Evolutionary conservation across 2,329 filamentous ascomycete species (phyloP), one percentile per base, ranked within the genome.

Genomic region (Aspergillus sp.): DNA sequence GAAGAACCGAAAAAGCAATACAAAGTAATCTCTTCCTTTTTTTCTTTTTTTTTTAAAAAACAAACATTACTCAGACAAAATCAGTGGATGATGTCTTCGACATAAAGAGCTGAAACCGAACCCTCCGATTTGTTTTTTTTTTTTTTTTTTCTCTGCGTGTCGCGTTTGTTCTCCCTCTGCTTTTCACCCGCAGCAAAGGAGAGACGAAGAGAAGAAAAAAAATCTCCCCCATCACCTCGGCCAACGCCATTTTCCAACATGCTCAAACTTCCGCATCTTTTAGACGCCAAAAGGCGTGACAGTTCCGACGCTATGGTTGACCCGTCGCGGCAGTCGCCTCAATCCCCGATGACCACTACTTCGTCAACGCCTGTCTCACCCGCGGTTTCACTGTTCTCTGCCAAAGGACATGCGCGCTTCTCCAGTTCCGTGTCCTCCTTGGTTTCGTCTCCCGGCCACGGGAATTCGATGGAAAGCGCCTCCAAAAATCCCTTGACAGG

Each of bases 381-480:
- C 22, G 73, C 71, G 1, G 57, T 73, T 16, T 78, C 76, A n/a
- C 65, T 77, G 26, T 78, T 78, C 62, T 78, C 76, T 6, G 63
- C 70, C 11, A 71, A 69, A 58, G 69, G 73, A 36, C 76, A 78
- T 57, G 73, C 69, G 55, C 75, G 74, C 53, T 72, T 77, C 56
- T 78, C 76, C 14, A 94, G 91, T 77, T 95, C 92, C 0, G 83
- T 84, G 29, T 96, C 92, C 1, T 96, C 92, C 5, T 82, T 90
- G 9, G 79, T 82, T 63, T 88, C 82, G 57, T 88, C 82, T 60
- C 88, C 82, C 59, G 83, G 78, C 54, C 81, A 80, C 60, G 77
- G 77, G 45, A 78, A 76, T 56, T 78, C 76, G 31, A 77, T 78
- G 62, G 85, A 87, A 64, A 73, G 75, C 55, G 72, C 75, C 29